Percentiles rank a stretch among this genome's conserved stretches.
These are phyloP conservation scores for Chalciporus sp. DNA, from an alignment of 1,284 basidiomycete species.

Conservation along the genomic window DNA sequence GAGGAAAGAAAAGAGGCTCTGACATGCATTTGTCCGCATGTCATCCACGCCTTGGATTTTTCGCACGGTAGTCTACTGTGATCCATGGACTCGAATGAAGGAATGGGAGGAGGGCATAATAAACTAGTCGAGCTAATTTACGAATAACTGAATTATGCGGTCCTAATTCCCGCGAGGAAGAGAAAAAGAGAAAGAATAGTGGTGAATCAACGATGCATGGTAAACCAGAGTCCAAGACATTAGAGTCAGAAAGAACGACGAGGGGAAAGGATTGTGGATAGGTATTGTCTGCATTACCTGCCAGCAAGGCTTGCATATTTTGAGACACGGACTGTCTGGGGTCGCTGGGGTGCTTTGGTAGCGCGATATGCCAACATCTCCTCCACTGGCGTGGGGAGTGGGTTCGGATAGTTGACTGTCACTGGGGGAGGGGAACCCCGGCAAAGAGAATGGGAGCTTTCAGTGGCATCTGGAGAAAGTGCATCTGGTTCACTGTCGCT, in stretches of 20 bases:
- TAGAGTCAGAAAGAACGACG: background rate
- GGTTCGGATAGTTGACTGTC: conserved; percentile 36
- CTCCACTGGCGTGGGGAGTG: conserved; percentile 54
- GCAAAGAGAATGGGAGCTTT: conserved; percentile 18
- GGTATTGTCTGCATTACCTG: conserved; percentile 25
- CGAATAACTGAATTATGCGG: conserved; percentile 24
- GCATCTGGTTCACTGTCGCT: conserved; percentile 31
- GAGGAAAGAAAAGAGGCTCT: background rate
- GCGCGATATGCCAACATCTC: conserved; percentile 42
- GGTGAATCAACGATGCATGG: conserved; percentile 8
- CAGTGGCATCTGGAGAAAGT: conserved; percentile 27
- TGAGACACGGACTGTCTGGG: conserved; percentile 30
- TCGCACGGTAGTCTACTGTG: conserved; percentile 18
- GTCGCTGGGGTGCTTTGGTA: conserved; percentile 12
- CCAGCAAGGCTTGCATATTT: conserved; percentile 38
- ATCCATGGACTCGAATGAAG: background rate
- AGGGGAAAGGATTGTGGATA: background rate
- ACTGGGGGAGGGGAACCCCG: conserved; percentile 17
- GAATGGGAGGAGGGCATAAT: background rate
- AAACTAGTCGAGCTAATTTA: conserved; percentile 24
- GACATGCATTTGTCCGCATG: background rate
- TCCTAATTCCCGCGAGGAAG: background rate
- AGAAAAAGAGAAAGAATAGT: conserved; percentile 1
- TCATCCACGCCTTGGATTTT: conserved; percentile 2
- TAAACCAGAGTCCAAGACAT: background rate